Evolutionary conservation across 176 grass and related monocot genomes (phyloP), one percentile per base, ranked within the genome.

Genomic region (Lolium multiflorum): DNA sequence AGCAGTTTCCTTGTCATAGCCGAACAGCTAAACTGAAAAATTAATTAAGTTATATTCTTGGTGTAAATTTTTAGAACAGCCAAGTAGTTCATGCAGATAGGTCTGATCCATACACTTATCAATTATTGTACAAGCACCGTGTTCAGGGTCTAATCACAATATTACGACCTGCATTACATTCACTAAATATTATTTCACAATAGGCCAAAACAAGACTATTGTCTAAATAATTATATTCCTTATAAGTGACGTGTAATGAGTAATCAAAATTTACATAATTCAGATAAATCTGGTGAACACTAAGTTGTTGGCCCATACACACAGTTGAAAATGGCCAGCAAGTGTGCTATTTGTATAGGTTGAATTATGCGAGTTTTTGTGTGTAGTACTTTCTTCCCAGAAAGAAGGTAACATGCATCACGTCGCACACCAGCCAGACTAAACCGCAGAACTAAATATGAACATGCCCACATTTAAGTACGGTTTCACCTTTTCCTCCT

Each of bases 261-360:
- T 61, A 28, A 24, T 83, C 44, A 83, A 10, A n/a, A 31, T n/a
- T 83, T 13, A 59, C 3, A 41, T 74, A 28, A 71, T 83, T 75
- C 55, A 74, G 24, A 74, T 48, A 71, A 21, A 84, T 39, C 26
- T 28, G 60, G 37, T 66, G 15, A 74, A 4, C 44, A 81, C 20
- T 17, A 81, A 43, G 52, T 72, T 43, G 41, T 82, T 7, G 5
- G 44, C 13, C 8, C 28, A 70, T 46, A 41, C 51, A 55, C 12
- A 51, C 64, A 21, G 48, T 51, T 41, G 31, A 55, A 82, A 82
- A 54, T 37, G 7, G 47, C 17, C 65, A 81, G 0, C 66, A 71
- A 74, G 22, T 48, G 56, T 61, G 54, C 3, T 83, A 83, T 60
- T 5, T 47, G 55, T 25, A 17, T n/a, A 61, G 15, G 22, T 49